Base-by-base conservation (phyloP, 768 basidiomycete species). In the Candolleomyces eurysporus region DNA sequence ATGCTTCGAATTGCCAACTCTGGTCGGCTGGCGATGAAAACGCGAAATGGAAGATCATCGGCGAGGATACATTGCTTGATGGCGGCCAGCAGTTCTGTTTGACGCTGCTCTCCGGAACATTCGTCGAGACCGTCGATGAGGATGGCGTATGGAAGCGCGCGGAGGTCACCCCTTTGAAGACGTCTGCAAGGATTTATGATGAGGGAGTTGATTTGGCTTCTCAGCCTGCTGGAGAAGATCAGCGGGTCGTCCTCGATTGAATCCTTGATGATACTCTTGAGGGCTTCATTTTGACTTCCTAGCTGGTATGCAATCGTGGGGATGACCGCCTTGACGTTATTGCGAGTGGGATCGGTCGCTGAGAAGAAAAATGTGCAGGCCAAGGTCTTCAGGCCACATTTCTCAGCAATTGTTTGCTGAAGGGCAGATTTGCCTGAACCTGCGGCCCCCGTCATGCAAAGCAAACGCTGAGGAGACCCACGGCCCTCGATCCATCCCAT, bases 121-220 rank as follows among this genome's bases (percentile, higher is more conserved):
- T 59, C 58, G 19, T 59, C 58, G 6, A 59, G 58, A 0, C 58
- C 58, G 26, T 59, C 58, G 40, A 59, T 52, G 36, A 52, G 39
- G 36, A 52, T 51, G 8, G 42, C 46, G 46, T 10, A 48, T 17
- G 46, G 46, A 48, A 48, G 21, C 4, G 36, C 36, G 36, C 5
- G 5, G 36, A 36, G 36, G 11, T 36, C 16, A 17, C 7, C 8
- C 14, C 14, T 22, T 22, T 14, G 6, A 17, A 22, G 46, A 22
- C 43, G n/a, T 13, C n/a, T 30, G 16, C 48, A 8, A n/a, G 58
- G 58, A 16, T 17, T 40, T 19, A 17, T 22, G 30, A 59, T 39
- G 36, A 59, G 36, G 21, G 22, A 11, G 10, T 39, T 36, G 49
- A 59, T 49, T n/a, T 52, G 58, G 30, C 30, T 22, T 9, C 3